Evolutionary conservation across 805 yeast genomes (phyloP), one percentile per base, ranked within the genome.

Genomic region (Grigorovia transvaalensis): DNA sequence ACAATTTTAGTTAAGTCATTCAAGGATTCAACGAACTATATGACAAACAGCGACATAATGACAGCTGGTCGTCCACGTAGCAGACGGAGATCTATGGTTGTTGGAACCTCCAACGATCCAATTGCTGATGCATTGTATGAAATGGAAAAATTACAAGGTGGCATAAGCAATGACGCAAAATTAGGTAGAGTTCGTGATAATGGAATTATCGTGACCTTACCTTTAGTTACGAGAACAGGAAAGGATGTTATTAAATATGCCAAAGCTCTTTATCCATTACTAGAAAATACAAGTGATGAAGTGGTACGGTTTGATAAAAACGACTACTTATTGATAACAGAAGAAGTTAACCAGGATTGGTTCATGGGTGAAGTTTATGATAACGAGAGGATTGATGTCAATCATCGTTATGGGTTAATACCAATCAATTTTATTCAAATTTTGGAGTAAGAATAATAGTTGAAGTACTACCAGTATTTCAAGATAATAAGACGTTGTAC

Each of bases 291-390:
- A 2, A 59, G 56, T 47, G 55, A 63, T n/a, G 66, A 60, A 42
- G 51, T 66, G 13, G 62, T 62, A 9, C 57, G 63, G 44, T 66
- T 66, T 51, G 62, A 61, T 8, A 61, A 58, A 41, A 63, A 62
- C 35, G 69, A 66, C 47, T 65, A 64, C 51, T 47, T 66, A 18
- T 54, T 66, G 19, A 54, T 66, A 2, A 65, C 67, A 1, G 65
- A 64, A 46, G 54, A 55, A 9, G 58, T 66, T 11, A 64, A 63
- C 50, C 54, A 61, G 9, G 69, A 66, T 50, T 66, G 70, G 70
- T 65, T 50, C 50, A 58, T 56, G 49, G 70, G 70, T 30, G 70
- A 66, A 51, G 69, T 65, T 9, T 62, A 62, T 47, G 64, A 60
- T 44, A 60, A 60, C 48, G 61, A 62, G 40, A 57, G 45, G 42